Base-by-base conservation (phyloP, 2,329 filamentous ascomycete genomes). In the Sphaerulina vaccinii region DNA sequence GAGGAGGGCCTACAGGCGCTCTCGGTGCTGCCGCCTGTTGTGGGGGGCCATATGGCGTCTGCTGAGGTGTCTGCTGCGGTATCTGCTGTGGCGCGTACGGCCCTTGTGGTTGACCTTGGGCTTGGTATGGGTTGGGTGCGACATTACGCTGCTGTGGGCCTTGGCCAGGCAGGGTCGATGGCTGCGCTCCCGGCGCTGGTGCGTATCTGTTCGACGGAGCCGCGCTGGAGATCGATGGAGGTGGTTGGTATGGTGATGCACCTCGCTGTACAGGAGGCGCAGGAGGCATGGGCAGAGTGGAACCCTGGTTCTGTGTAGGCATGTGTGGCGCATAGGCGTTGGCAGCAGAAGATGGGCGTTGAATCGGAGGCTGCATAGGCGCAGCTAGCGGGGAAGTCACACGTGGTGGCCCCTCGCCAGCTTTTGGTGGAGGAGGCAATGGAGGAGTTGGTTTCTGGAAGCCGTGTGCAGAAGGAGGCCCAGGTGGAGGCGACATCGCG, bases 391-490 rank as follows among this genome's bases (percentile, higher is more conserved):
- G 89, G 27, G 90, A 95, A 53, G 81, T 85, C 54, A 93, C 77
- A 51, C 87, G 70, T 19, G 75, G 82, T 41, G 85, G 81, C 40
- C 81, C 81, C 32, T 83, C 82, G 24, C 83, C 78, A 42, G 85
- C 89, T 75, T 95, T 96, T 4, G 92, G 90, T 44, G 91, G 90
- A 33, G 90, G 88, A 6, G 87, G 87, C 23, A 88, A 83, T 45
- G 89, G 88, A 39, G 87, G 86, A 23, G 85, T 79, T 35, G 82
- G 80, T 61, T 81, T 79, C 58, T 79, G 82, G 52, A 80, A 79
- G 51, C 72, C 79, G 59, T 80, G 88, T 8, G 56, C 56, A 7
- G 82, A 75, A 18, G 82, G 76, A 19, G 77, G 65, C 9, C 64
- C 72, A 47, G 85, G 84, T 15, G 81, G 79, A 16, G 81, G 79